Evolutionary conservation across 306 rosid genomes (phyloP), one percentile per base, ranked within the genome.

Genomic region (Corylus heterophylla): DNA sequence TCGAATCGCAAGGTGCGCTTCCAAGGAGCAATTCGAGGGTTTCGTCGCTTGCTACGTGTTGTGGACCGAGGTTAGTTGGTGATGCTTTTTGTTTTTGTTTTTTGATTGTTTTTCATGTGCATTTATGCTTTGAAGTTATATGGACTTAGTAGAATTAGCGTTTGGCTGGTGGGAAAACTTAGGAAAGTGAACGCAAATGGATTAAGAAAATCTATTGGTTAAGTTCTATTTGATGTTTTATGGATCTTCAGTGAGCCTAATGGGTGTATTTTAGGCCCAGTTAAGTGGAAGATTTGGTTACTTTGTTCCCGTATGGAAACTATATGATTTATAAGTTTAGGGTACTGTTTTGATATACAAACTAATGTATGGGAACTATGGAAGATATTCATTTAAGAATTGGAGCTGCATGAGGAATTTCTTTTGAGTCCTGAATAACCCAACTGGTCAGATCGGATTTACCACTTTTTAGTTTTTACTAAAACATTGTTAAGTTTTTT

Each of bases 1-100:
- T 96, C 1, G 99, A 96, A 88, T 93, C 99, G n/a, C 99, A 93
- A 86, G 98, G 98, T 37, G 98, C 97, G 47, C 92, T 96, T 80
- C 99, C 99, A 3, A 89, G 96, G 82, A 96, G 99, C 84, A 95
- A 95, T 92, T 93, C 98, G 2, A 92, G 98, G 83, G 98, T 92
- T 86, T 95, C 98, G 37, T 95, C 99, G 18, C 97, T 96, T 70
- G 99, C 99, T 69, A 96, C 98, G 3, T 96, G 99, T 74, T 96
- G 99, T 79, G 99, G 99, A 83, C 99, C 99, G 76, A 96, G 98
- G 99, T 95, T 80, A 64, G 95, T 89, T 67, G 76, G 50, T 31
- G 63, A 51, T 54, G 25, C 75, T 61, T 39, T 12, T 44, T 48
- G 37, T 54, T 13, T 45, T 1, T 10, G 12, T 48, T 48, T 48